These are phyloP conservation scores for Barbarea vulgaris DNA, from an alignment of 345 rosid genomes.

Conservation along the genomic window DNA sequence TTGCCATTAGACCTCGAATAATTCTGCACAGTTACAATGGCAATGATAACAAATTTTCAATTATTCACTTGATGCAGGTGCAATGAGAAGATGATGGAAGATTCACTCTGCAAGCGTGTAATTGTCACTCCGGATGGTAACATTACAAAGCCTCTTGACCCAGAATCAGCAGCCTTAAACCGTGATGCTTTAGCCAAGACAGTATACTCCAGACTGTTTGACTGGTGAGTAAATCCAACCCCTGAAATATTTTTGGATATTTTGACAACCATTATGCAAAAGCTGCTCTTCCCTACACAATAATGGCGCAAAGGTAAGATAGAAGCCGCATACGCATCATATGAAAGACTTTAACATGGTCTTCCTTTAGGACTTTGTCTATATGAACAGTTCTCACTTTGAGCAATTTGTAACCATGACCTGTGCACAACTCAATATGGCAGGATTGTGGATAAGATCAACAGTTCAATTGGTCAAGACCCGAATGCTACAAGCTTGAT, in stretches of 20 bases:
- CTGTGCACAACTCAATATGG: conserved; percentile 29
- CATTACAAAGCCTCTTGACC: conserved; percentile 73
- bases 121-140: conserved; percentile 78
- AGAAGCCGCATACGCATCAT: neutral
- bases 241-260: neutral
- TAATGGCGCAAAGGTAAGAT: neutral
- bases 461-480: conserved; percentile 74
- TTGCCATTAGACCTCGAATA: neutral
- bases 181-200: conserved; percentile 82
- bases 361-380: conserved; percentile 2
- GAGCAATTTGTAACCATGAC: conserved; percentile 15
- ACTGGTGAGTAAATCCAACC: conserved; percentile 54
- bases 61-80: conserved; percentile 49
- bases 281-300: neutral
- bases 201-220: conserved; percentile 69
- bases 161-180: conserved; percentile 55
- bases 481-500: conserved; percentile 62
- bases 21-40: conserved; percentile 10
- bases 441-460: conserved; percentile 81
- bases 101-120: conserved; percentile 76
- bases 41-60: conserved; percentile 6
- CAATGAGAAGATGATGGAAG: conserved; percentile 66
- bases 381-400: conserved; percentile 9
- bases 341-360: conserved; percentile 12
- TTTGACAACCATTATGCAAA: conserved; percentile 2